Conservation (phyloP, 2,329 filamentous ascomycete species). For the Cordyceps militaris region DNA sequence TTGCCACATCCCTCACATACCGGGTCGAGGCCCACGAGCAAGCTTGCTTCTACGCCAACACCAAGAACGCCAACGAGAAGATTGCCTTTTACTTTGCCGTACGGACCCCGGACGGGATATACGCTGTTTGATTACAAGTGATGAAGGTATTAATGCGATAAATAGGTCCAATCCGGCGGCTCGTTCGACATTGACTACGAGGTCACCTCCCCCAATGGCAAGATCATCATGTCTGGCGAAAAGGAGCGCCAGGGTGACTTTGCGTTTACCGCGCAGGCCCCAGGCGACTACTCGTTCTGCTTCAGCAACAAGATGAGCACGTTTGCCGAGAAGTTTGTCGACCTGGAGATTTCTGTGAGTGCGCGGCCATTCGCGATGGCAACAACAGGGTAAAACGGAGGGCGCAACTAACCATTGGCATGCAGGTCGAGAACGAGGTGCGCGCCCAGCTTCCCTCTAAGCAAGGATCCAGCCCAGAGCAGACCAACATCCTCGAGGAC, state of each 20-base stretch:
- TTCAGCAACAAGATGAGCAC: conserved; percentile 99
- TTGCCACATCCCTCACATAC: conserved; percentile 91
- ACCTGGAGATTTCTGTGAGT: conserved; percentile 91
- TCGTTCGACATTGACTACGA: conserved; percentile 95
- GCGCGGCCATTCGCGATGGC: neutral
- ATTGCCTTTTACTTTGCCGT: conserved; percentile 98
- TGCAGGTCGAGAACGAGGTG: conserved; percentile 81
- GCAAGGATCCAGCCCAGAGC: conserved; percentile 80
- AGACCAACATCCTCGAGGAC: conserved; percentile 83
- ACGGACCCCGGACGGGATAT: conserved; percentile 28
- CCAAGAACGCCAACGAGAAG: conserved; percentile 75
- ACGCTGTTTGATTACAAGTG: no score
- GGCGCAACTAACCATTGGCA: conserved; percentile 13
- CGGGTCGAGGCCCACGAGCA: conserved; percentile 84
- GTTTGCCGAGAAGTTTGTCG: conserved; percentile 93
- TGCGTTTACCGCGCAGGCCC: conserved; percentile 85
- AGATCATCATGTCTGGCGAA: conserved; percentile 73
- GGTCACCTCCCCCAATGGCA: conserved; percentile 74
- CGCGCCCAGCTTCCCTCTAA: conserved; percentile 79
- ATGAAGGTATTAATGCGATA: neutral
- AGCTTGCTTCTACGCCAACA: conserved; percentile 86
- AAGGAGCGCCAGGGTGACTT: conserved; percentile 97
- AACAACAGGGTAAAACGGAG: neutral
- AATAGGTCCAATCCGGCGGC: conserved; percentile 91
- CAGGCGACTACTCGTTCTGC: conserved; percentile 92